Evolutionary conservation across 2,329 filamentous ascomycete species (phyloP).

Genomic region (Sporothrix curviconia): DNA sequence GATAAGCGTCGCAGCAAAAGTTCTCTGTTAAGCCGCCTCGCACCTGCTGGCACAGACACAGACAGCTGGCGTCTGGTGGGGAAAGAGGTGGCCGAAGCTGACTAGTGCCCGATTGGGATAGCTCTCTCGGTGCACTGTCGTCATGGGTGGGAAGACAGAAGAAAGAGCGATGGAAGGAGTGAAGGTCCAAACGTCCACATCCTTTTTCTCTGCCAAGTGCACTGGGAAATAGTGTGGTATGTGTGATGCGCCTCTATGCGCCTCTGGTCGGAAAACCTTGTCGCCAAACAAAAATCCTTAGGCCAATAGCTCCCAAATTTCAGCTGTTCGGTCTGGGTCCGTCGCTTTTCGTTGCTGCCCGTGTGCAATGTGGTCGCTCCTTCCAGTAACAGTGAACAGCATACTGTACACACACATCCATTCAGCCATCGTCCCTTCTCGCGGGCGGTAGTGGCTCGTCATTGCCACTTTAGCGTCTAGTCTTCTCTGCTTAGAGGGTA

Average conservation of each 20-base stretch:
- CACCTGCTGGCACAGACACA: too few species aligned
- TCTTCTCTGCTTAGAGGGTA: neutral
- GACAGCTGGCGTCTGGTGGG: too few species aligned
- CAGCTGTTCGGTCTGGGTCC: neutral
- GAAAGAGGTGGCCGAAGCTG: neutral
- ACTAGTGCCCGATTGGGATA: slow-evolving; percentile 5
- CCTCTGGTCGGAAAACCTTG: neutral
- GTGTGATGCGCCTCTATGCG: too few species aligned
- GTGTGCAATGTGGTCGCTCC: neutral
- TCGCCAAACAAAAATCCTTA: neutral
- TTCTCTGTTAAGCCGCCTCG: neutral
- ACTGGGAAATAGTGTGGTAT: too few species aligned
- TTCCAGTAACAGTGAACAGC: neutral
- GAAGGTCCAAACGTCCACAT: too few species aligned
- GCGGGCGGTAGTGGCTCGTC: neutral
- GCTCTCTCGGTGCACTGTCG: neutral
- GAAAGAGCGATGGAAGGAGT: too few species aligned
- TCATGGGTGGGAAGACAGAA: neutral
- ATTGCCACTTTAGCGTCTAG: neutral
- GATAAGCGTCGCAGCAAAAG: neutral
- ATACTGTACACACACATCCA: neutral
- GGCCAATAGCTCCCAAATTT: too few species aligned
- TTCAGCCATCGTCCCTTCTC: neutral
- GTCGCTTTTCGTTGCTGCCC: neutral
- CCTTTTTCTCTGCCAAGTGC: too few species aligned